Evolutionary conservation across 441 rosid species (phyloP).

Genomic region (Gossypium lobatum): DNA sequence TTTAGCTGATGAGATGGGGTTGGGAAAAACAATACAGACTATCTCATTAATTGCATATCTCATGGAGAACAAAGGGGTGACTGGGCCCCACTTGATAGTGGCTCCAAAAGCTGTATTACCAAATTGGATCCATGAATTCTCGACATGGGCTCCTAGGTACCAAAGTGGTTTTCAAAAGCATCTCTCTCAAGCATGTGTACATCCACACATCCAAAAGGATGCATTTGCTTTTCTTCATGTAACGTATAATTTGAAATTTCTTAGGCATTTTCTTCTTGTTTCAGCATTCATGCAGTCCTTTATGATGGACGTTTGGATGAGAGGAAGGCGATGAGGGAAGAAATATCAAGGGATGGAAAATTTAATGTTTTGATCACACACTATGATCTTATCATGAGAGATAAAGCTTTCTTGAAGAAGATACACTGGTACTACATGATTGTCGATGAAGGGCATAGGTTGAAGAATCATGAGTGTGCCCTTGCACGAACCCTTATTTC

Average conservation of each 20-base stretch:
- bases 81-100: conserved; percentile 92
- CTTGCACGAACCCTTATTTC: conserved; percentile 75
- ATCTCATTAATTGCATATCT: conserved; percentile 91
- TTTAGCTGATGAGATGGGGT: conserved; percentile 99
- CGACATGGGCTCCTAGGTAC: conserved; percentile 92
- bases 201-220: not conserved
- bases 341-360: conserved; percentile 57
- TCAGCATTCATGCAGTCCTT: conserved; percentile 84
- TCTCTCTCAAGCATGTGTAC: not conserved
- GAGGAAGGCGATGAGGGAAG: conserved; percentile 82
- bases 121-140: conserved; percentile 92
- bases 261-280: conserved; percentile 26
- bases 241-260: conserved; percentile 14
- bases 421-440: conserved; percentile 86
- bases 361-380: conserved; percentile 87
- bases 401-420: conserved; percentile 86
- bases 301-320: conserved; percentile 98
- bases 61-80: conserved; percentile 77
- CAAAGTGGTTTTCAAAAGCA: not conserved
- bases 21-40: conserved; percentile 98
- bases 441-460: conserved; percentile 98
- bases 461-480: conserved; percentile 94
- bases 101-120: conserved; percentile 99
- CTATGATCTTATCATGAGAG: conserved; percentile 95
- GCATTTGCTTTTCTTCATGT: not conserved